A percentile compares a stretch with the other conserved stretches of the same genome.
Evolutionary conservation across 805 yeast species (phyloP).

Genomic region (Brettanomyces sp.): DNA sequence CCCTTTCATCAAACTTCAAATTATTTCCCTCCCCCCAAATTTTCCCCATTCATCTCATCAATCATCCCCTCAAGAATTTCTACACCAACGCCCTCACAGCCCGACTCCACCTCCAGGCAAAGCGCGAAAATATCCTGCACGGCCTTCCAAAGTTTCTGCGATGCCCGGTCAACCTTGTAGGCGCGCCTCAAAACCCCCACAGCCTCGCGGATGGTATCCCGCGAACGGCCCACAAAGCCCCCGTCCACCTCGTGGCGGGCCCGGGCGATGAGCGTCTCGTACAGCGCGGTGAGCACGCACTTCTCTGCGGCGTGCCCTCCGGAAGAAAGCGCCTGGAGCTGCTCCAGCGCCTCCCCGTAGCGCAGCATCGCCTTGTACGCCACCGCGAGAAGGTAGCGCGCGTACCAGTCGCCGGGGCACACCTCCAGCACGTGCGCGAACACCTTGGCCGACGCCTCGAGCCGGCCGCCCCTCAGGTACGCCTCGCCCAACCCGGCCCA

Average conservation of each 20-base stretch:
- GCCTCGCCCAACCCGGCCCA: constrained; percentile 99
- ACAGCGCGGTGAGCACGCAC: constrained; percentile 41
- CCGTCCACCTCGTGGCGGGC: constrained; percentile 41
- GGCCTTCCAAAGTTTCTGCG: constrained; percentile 59
- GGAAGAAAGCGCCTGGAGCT: constrained; percentile 27
- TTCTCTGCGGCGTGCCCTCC: constrained; percentile 26
- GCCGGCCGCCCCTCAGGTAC: constrained; percentile 72
- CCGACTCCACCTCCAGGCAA: constrained; percentile 46
- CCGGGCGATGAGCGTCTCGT: constrained; percentile 47
- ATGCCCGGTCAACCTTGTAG: constrained; percentile 16
- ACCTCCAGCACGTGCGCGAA: constrained; percentile 54
- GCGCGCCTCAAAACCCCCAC: constrained; percentile 20
- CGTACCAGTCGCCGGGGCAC: constrained; percentile 49
- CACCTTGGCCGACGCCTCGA: constrained; percentile 81
- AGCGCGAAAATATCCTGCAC: constrained; percentile 49
- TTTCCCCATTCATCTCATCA: background rate
- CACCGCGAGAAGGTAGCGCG: constrained; percentile 57
- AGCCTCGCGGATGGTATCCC: constrained; percentile 33
- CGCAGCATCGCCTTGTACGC: constrained; percentile 58
- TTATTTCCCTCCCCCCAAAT: background rate
- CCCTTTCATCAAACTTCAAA: too few species aligned
- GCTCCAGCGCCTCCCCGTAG: constrained; percentile 48
- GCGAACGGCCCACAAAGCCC: constrained; percentile 64
- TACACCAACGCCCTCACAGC: constrained; percentile 41
- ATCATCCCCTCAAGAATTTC: constrained; percentile 22